These are phyloP conservation scores for Kregervanrija delftensis DNA, from an alignment of 805 yeast species.

Conservation along the genomic window DNA sequence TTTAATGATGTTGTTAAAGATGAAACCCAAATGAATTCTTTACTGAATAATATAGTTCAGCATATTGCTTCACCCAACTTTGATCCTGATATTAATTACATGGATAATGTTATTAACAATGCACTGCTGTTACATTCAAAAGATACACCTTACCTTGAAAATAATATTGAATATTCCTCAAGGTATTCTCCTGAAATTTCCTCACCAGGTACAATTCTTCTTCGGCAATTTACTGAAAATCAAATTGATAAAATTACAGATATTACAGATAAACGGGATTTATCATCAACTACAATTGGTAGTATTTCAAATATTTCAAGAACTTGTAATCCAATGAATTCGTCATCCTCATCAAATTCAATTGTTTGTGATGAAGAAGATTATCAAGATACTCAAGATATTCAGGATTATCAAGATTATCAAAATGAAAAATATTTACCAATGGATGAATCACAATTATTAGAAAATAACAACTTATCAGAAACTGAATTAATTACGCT, in stretches of 20 bases:
- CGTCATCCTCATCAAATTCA: no score
- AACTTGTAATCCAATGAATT: no score
- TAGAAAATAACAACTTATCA: slow-evolving; percentile 23
- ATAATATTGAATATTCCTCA: no score
- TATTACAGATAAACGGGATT: no score
- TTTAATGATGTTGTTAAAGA: neutral
- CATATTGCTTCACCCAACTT: slow-evolving; percentile 12
- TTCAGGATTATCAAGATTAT: slow-evolving; percentile 1
- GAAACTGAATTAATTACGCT: slow-evolving; percentile 21
- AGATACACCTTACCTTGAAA: no score
- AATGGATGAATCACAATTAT: slow-evolving; percentile 31
- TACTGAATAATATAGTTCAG: slow-evolving; percentile 9
- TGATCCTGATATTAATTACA: slow-evolving; percentile 6
- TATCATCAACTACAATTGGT: no score
- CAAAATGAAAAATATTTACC: slow-evolving; percentile 16
- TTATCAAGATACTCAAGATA: slow-evolving; percentile 8
- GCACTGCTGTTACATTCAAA: neutral
- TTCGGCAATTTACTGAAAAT: no score
- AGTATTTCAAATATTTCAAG: no score
- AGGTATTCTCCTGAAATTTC: no score
- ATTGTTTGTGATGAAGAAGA: neutral
- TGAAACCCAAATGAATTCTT: neutral
- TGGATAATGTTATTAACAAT: slow-evolving; percentile 6
- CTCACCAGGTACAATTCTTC: no score
- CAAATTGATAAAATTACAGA: no score